Base-by-base conservation (phyloP, 257 asterid species). In the Plantago major region DNA sequence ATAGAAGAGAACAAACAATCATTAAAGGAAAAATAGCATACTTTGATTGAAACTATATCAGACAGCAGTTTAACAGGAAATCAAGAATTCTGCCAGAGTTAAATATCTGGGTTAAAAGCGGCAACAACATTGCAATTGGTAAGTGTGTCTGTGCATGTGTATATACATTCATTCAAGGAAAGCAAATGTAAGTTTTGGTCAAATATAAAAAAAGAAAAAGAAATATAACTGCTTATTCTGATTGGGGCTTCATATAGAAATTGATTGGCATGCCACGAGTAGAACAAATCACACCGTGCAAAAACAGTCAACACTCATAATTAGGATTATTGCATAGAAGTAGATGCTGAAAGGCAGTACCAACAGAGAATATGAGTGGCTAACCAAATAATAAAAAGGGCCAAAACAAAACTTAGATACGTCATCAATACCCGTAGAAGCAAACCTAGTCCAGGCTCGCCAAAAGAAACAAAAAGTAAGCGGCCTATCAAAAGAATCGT, bases 1-100 rank as follows among this genome's bases (percentile, higher is more conserved):
- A 77, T 13, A 64, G 6, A 22, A 12, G 11, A 60, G 19, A 19
- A 60, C 38, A 60, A 60, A 22, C 43, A 11, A 16, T 60, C 53
- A 60, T 12, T 12, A 14, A 6, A 5, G 17, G 22, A 15, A 19
- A 44, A 60, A 7, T 44, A 22, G 11, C 0, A 5, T 14, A 60
- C 40, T 45, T 42, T 15, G 51, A 60, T 8, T 9, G 15, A 5
- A 22, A 42, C 64, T 19, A 6, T 44, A 12, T 19, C 22, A 42
- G 19, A 45, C n/a, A 18, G 54, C 16, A 45, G 16, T 14, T 11
- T 15, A 42, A 16, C 16, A 18, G 49, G 26, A 16, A 58, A 10
- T 5, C 26, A 11, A 10, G 28, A 3, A 42, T 40, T 58, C 37
- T 40, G 63, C 3, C 19, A 1, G 37, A 17, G 19, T 37, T 1